These are phyloP conservation scores for Euphorbia lathyris DNA, from an alignment of 345 rosid genomes.

Conservation along the genomic window DNA sequence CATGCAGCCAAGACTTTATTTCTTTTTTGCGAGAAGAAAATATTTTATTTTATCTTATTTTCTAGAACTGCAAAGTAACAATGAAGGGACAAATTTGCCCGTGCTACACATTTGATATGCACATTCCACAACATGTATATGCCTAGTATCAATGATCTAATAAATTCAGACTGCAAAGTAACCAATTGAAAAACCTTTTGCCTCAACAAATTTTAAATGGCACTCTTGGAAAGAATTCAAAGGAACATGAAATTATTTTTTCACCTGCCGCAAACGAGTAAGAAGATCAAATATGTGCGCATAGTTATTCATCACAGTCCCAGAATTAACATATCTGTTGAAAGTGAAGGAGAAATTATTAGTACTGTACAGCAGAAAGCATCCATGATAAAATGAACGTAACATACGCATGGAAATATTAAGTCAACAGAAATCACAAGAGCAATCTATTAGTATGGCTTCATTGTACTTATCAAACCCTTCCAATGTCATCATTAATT, in stretches of 20 bases:
- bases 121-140: neutral
- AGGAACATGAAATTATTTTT: neutral
- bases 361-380: neutral
- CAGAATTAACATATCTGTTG: slow-evolving; percentile 73
- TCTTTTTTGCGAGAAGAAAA: no score
- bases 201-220: neutral
- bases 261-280: slow-evolving; percentile 92
- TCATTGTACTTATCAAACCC: neutral
- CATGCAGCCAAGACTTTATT: no score
- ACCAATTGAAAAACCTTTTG: neutral
- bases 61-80: neutral
- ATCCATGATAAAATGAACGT: neutral
- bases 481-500: neutral
- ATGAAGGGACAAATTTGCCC: slow-evolving; percentile 3
- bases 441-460: neutral
- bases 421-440: neutral
- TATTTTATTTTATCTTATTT: neutral
- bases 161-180: neutral
- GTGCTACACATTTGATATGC: neutral
- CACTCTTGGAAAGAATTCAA: neutral
- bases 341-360: neutral
- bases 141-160: neutral
- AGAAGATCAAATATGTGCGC: slow-evolving; percentile 98
- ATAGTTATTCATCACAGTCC: slow-evolving; percentile 87
- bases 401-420: neutral